Conservation (phyloP, 2,329 filamentous ascomycete species). For the Septoria petroselini region DNA sequence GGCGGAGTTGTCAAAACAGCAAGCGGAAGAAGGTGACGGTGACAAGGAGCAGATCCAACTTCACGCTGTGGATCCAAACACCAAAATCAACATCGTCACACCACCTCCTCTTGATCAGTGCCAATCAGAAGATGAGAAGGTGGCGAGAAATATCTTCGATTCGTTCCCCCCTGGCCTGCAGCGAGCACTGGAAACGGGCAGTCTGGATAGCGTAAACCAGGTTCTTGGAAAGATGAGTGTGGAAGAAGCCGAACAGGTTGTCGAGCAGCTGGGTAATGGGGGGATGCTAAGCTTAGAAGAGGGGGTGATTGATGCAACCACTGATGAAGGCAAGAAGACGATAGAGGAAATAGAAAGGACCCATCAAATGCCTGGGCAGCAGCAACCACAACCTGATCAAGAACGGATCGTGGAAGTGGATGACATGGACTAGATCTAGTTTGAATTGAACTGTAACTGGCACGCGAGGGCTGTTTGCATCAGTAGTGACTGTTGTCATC, state of each 20-base stretch:
- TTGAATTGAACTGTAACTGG: too few species aligned
- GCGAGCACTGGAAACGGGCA: slow-evolving; percentile 81
- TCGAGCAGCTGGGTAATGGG: slow-evolving; percentile 75
- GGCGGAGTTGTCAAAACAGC: slow-evolving; percentile 65
- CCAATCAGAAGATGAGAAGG: slow-evolving; percentile 56
- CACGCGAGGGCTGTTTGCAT: too few species aligned
- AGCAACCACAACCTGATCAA: slow-evolving; percentile 48
- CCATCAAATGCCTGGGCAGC: slow-evolving; percentile 74
- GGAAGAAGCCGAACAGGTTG: slow-evolving; percentile 79
- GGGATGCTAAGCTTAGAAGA: slow-evolving; percentile 89
- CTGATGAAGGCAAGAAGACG: slow-evolving; percentile 38
- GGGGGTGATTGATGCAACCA: slow-evolving; percentile 84
- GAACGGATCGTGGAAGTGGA: slow-evolving; percentile 43
- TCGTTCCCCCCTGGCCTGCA: slow-evolving; percentile 77
- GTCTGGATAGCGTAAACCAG: slow-evolving; percentile 81
- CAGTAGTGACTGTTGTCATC: too few species aligned
- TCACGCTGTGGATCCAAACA: slow-evolving; percentile 84
- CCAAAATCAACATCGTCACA: slow-evolving; percentile 87
- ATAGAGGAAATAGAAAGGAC: slow-evolving; percentile 55
- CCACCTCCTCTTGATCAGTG: slow-evolving; percentile 72
- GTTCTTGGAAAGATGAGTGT: slow-evolving; percentile 86
- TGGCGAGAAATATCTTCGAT: slow-evolving; percentile 74
- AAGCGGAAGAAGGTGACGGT: slow-evolving; percentile 52
- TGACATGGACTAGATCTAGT: slow-evolving; percentile 36
- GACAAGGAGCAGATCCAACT: slow-evolving; percentile 96